Conservation (phyloP, 2,329 filamentous ascomycete genomes). For the Epichloe elymi region DNA sequence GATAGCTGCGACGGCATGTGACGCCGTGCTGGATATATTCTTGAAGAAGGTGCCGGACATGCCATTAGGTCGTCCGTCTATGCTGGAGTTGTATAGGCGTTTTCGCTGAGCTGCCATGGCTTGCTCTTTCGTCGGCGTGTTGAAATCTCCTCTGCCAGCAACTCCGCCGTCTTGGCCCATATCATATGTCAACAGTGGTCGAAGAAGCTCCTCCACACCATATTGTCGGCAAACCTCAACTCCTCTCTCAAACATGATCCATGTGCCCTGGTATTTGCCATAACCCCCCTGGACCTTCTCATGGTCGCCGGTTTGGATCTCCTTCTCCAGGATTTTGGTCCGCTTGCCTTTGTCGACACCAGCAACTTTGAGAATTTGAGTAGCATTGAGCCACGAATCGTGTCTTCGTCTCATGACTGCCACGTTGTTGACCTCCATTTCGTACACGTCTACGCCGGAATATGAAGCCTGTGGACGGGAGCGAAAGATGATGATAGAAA, state of each 20-base stretch:
- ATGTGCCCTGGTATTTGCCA: conserved; percentile 97
- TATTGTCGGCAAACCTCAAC: conserved; percentile 80
- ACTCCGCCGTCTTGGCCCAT: conserved; percentile 63
- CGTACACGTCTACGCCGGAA: conserved; percentile 91
- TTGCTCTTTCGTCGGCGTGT: conserved; percentile 96
- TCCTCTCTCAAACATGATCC: conserved; percentile 89
- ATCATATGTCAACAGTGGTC: conserved; percentile 66
- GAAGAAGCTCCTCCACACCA: conserved; percentile 62
- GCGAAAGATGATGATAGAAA: background rate
- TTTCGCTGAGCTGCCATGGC: conserved; percentile 95
- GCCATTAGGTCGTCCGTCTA: conserved; percentile 54
- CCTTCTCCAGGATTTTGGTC: conserved; percentile 95
- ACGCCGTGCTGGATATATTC: conserved; percentile 88
- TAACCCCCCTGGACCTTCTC: conserved; percentile 99
- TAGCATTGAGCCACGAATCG: conserved; percentile 95
- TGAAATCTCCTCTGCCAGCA: conserved; percentile 61
- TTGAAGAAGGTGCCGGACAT: conserved; percentile 86
- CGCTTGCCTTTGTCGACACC: conserved; percentile 95
- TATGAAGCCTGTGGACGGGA: conserved; percentile 55
- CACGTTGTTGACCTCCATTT: conserved; percentile 91
- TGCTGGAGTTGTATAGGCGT: conserved; percentile 62
- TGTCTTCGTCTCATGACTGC: conserved; percentile 92
- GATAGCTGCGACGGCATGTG: conserved; percentile 86
- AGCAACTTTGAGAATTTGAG: conserved; percentile 94
- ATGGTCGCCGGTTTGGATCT: conserved; percentile 90